Evolutionary conservation across 495 filamentous ascomycete genomes (phyloP).

Genomic region (Penicillium desertorum): DNA sequence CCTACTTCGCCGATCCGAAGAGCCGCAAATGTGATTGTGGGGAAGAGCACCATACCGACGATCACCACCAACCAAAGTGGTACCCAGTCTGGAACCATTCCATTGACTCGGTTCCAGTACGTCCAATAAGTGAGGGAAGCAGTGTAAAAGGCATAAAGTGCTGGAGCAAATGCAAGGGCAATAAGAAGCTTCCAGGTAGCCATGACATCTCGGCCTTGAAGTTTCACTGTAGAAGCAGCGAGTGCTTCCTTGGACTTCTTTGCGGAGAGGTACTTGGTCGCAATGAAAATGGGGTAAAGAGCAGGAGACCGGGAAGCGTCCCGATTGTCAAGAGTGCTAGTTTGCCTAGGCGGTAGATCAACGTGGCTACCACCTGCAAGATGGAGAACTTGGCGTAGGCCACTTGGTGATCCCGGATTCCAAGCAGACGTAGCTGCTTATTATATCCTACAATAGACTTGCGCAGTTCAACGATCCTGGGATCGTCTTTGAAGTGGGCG

Average conservation of each 20-base stretch:
- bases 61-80: conserved; percentile 75
- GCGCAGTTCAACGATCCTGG: conserved; percentile 75
- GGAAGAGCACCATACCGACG: conserved; percentile 75
- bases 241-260: conserved; percentile 89
- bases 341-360: conserved; percentile 79
- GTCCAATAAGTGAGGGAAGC: conserved; percentile 72
- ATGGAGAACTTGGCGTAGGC: conserved; percentile 84
- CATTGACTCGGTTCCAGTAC: conserved; percentile 75
- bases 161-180: conserved; percentile 80
- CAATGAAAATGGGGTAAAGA: conserved; percentile 90
- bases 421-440: conserved; percentile 77
- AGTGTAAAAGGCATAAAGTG: conserved; percentile 81
- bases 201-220: conserved; percentile 92
- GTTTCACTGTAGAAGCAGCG: conserved; percentile 88
- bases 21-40: conserved; percentile 86
- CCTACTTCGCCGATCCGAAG: conserved; percentile 94
- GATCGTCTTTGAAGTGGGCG: conserved; percentile 87
- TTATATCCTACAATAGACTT: conserved; percentile 85
- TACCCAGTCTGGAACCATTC: conserved; percentile 73
- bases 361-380: conserved; percentile 66
- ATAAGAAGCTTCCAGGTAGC: conserved; percentile 98
- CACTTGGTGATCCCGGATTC: conserved; percentile 93
- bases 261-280: conserved; percentile 83
- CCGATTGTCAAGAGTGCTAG: conserved; percentile 72
- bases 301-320: conserved; percentile 79